Percentiles rank a stretch among this genome's conserved stretches.
phyloP scores from a whole-genome alignment of 176 grass and related monocot genomes.

The Tillandsia fasciculata region DNA sequence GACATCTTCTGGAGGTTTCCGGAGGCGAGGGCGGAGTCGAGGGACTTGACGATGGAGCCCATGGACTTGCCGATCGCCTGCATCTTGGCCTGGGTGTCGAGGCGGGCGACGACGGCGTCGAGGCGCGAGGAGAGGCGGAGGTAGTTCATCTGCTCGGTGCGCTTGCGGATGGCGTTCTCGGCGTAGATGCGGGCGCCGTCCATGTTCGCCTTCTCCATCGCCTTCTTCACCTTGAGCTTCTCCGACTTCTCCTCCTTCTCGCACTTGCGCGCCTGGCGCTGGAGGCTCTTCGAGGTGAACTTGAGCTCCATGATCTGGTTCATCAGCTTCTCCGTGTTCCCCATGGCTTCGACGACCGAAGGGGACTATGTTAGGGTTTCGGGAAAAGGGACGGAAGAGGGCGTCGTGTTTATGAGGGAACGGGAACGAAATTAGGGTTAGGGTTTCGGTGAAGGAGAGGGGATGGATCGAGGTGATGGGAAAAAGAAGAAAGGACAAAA shows the following conservation, averaged over 20 bases:
- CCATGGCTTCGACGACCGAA: slow-evolving; percentile 31
- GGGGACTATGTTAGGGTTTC: neutral
- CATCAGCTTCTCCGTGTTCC: slow-evolving; percentile 95
- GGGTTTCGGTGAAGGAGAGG: neutral
- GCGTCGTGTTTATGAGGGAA: neutral
- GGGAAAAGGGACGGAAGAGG: neutral
- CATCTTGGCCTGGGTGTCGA: slow-evolving; percentile 99
- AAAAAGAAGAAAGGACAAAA: neutral
- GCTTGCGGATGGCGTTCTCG: slow-evolving; percentile 96
- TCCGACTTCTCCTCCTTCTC: slow-evolving; percentile 97
- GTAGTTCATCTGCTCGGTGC: slow-evolving; percentile 97
- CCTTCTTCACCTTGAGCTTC: slow-evolving; percentile 99
- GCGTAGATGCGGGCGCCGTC: slow-evolving; percentile 96
- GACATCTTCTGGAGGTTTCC: slow-evolving; percentile 98
- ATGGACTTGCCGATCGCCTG: slow-evolving; percentile 93
- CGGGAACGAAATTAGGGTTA: neutral
- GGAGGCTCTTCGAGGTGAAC: slow-evolving; percentile 88
- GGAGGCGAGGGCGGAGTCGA: slow-evolving; percentile 63
- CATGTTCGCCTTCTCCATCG: slow-evolving; percentile 94
- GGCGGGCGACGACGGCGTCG: slow-evolving; percentile 84
- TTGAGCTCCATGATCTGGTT: slow-evolving; percentile 96
- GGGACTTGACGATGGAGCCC: slow-evolving; percentile 69
- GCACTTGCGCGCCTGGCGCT: slow-evolving; percentile 87
- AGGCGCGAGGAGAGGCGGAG: slow-evolving; percentile 84
- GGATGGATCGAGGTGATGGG: neutral